A percentile compares a stretch with the other conserved stretches of the same genome.
These are phyloP conservation scores for Pezizomycotina sp. DNA, from an alignment of 2,329 filamentous ascomycete species.

Conservation along the genomic window DNA sequence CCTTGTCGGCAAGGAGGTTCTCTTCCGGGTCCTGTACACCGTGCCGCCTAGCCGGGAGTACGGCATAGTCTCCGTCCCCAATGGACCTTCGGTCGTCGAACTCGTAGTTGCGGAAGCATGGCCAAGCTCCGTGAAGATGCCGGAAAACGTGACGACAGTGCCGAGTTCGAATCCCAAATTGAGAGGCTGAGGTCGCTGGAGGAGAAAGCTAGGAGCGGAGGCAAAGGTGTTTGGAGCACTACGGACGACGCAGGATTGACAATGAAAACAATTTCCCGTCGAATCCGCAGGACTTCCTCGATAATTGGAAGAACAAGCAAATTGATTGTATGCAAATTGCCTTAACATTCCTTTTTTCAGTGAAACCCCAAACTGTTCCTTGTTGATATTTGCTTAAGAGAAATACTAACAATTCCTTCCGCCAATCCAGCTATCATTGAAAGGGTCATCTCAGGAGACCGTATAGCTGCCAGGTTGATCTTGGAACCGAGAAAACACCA, in stretches of 20 bases:
- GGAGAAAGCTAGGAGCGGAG: slow-evolving; percentile 57
- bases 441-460: slow-evolving; percentile 78
- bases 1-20: slow-evolving; percentile 69
- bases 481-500: slow-evolving; percentile 69
- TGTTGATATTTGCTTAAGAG: not conserved
- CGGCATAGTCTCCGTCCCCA: slow-evolving; percentile 58
- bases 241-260: slow-evolving; percentile 48
- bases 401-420: slow-evolving; percentile 1
- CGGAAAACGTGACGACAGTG: slow-evolving; percentile 51
- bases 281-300: slow-evolving; percentile 57
- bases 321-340: slow-evolving; percentile 53
- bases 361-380: not conserved
- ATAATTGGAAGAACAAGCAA: slow-evolving; percentile 68
- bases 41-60: slow-evolving; percentile 81
- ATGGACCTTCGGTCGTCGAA: slow-evolving; percentile 64
- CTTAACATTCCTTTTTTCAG: not conserved
- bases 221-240: slow-evolving; percentile 65
- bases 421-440: slow-evolving; percentile 49
- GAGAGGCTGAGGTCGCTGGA: slow-evolving; percentile 66
- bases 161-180: slow-evolving; percentile 52
- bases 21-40: slow-evolving; percentile 73
- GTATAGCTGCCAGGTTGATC: slow-evolving; percentile 67
- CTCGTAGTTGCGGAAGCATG: slow-evolving; percentile 74
- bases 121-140: slow-evolving; percentile 90
- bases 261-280: slow-evolving; percentile 60